Conservation (phyloP, 2,329 filamentous ascomycete genomes). For the Calonectria ilicicola region DNA sequence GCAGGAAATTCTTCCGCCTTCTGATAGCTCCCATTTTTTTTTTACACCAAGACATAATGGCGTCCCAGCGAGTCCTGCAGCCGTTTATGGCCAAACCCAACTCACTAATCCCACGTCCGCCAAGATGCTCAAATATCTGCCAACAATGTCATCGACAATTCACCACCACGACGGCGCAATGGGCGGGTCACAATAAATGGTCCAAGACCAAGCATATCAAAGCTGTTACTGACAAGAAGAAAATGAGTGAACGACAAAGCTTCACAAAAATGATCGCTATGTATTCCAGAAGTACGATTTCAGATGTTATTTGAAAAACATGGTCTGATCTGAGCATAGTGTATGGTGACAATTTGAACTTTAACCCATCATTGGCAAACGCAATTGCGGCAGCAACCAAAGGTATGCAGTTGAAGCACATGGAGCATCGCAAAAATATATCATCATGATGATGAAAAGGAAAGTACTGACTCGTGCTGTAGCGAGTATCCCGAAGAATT, state of each 20-base stretch:
- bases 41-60: slow-evolving; percentile 24
- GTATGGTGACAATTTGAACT: slow-evolving; percentile 78
- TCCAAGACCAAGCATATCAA: slow-evolving; percentile 97
- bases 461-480: slow-evolving; percentile 5
- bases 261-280: slow-evolving; percentile 80
- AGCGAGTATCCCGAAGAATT: slow-evolving; percentile 84
- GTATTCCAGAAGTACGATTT: slow-evolving; percentile 75
- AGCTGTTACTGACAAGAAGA: slow-evolving; percentile 84
- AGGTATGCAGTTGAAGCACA: slow-evolving; percentile 53
- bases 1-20: background rate
- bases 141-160: slow-evolving; percentile 63
- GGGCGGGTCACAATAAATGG: slow-evolving; percentile 91
- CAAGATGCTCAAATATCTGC: slow-evolving; percentile 51
- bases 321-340: slow-evolving; percentile 59
- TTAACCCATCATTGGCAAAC: slow-evolving; percentile 81
- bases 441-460: too few species aligned
- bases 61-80: slow-evolving; percentile 25
- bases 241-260: slow-evolving; percentile 75
- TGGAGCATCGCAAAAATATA: background rate
- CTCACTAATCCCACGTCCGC: slow-evolving; percentile 17
- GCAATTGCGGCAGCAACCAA: slow-evolving; percentile 85
- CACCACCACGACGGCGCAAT: slow-evolving; percentile 54
- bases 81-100: slow-evolving; percentile 28
- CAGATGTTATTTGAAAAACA: background rate
- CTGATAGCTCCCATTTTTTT: background rate